phyloP scores from a whole-genome alignment of 345 rosid species.

The Brassica cretica region DNA sequence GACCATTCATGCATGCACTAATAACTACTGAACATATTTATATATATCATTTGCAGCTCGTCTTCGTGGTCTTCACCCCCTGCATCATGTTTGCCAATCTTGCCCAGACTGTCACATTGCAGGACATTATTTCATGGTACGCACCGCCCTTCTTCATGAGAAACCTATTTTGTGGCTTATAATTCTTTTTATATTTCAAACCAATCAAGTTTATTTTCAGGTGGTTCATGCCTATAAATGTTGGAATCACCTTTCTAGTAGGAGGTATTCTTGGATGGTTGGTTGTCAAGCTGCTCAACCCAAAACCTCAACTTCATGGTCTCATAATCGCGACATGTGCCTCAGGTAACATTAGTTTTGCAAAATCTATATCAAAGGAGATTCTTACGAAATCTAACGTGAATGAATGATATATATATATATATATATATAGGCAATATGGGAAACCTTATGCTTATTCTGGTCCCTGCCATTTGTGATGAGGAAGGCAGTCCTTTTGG shows the following conservation, averaged over 20 bases:
- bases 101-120: conserved; percentile 78
- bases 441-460: conserved; percentile 82
- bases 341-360: conserved; percentile 49
- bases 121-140: conserved; percentile 88
- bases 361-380: neutral
- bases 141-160: conserved; percentile 1
- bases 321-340: conserved; percentile 82
- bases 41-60: conserved; percentile 53
- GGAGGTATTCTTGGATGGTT: conserved; percentile 92
- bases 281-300: conserved; percentile 66
- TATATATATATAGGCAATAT: conserved; percentile 60
- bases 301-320: conserved; percentile 79
- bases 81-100: conserved; percentile 81
- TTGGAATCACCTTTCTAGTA: conserved; percentile 72
- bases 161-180: conserved; percentile 5
- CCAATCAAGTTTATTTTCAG: conserved; percentile 38
- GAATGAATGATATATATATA: neutral
- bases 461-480: conserved; percentile 82
- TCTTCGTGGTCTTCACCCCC: conserved; percentile 84
- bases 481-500: conserved; percentile 86
- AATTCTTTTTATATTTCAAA: neutral
- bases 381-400: neutral
- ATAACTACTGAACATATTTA: too few species aligned
- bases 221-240: conserved; percentile 98
- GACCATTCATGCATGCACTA: neutral